Conservation (phyloP, 2,329 filamentous ascomycete genomes). For the Orbilia brochopaga region DNA sequence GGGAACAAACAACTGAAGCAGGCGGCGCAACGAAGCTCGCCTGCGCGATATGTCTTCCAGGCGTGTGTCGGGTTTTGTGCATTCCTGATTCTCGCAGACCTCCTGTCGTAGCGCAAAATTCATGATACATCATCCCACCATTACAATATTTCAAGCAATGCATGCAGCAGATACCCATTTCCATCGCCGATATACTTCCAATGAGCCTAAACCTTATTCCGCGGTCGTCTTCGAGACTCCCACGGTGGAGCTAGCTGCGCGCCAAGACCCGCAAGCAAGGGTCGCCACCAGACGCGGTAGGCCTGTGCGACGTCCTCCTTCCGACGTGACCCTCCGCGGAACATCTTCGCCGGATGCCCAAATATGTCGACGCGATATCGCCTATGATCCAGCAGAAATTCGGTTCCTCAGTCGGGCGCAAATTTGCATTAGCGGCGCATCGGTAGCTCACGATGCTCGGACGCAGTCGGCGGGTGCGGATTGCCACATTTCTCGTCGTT, state of each 20-base stretch:
- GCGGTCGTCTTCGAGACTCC: not conserved
- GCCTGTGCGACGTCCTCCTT: no score
- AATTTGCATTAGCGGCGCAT: not conserved
- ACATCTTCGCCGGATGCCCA: not conserved
- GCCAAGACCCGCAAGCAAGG: not conserved
- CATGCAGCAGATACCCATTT: not conserved
- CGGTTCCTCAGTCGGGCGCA: not conserved
- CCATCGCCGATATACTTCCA: not conserved
- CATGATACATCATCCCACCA: no score
- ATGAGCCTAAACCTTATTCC: not conserved
- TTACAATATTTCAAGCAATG: not conserved
- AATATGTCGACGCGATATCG: not conserved
- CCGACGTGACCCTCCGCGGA: no score
- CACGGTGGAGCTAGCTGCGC: not conserved
- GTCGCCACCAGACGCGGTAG: no score
- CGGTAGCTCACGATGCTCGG: conserved; percentile 17
- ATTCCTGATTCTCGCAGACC: conserved; percentile 78
- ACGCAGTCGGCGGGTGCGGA: conserved; percentile 15
- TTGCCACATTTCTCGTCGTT: conserved; percentile 10
- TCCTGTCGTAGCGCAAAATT: conserved; percentile 65
- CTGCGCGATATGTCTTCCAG: conserved; percentile 79
- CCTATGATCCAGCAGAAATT: not conserved
- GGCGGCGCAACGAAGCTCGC: conserved; percentile 73
- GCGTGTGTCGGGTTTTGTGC: conserved; percentile 76
- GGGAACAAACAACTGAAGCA: conserved; percentile 92